A percentile compares a stretch with the other conserved stretches of the same genome.
These are phyloP conservation scores for Kodamaea derodonti DNA, from an alignment of 1,139 yeast genomes.

Conservation along the genomic window DNA sequence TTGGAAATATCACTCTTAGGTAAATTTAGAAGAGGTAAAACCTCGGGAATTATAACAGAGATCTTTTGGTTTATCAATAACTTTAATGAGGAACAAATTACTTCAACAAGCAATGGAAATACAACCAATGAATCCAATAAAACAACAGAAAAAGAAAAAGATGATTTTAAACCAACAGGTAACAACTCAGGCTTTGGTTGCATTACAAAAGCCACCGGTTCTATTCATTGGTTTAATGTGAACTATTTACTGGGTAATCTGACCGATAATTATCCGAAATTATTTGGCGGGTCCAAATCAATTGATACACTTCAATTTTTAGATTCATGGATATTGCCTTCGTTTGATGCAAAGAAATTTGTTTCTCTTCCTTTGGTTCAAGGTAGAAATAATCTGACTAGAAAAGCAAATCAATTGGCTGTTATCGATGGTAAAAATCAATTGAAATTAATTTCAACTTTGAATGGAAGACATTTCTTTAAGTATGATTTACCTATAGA, in stretches of 20 bases:
- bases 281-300: constrained; percentile 2
- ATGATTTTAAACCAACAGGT: constrained; percentile 12
- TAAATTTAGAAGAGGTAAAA: constrained; percentile 60
- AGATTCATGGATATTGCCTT: constrained; percentile 42
- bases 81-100: constrained; percentile 4
- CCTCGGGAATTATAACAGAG: constrained; percentile 51
- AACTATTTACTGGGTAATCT: constrained; percentile 36
- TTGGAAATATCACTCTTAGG: constrained; percentile 53
- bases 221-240: constrained; percentile 59
- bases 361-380: constrained; percentile 23
- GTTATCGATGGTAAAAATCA: constrained; percentile 33
- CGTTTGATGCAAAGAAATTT: constrained; percentile 30
- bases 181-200: constrained; percentile 50
- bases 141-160: not conserved
- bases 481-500: constrained; percentile 42
- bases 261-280: constrained; percentile 26
- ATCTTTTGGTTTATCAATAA: constrained; percentile 51
- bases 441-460: constrained; percentile 39
- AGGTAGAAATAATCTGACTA: constrained; percentile 1
- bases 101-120: not conserved
- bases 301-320: constrained; percentile 15
- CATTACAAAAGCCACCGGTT: constrained; percentile 53
- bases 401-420: constrained; percentile 31
- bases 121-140: not conserved
- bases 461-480: constrained; percentile 41